Percentiles rank a stretch among this genome's conserved stretches.
Evolutionary conservation across 2,329 filamentous ascomycete genomes (phyloP).

Genomic region (Cordyceps tenuipes): DNA sequence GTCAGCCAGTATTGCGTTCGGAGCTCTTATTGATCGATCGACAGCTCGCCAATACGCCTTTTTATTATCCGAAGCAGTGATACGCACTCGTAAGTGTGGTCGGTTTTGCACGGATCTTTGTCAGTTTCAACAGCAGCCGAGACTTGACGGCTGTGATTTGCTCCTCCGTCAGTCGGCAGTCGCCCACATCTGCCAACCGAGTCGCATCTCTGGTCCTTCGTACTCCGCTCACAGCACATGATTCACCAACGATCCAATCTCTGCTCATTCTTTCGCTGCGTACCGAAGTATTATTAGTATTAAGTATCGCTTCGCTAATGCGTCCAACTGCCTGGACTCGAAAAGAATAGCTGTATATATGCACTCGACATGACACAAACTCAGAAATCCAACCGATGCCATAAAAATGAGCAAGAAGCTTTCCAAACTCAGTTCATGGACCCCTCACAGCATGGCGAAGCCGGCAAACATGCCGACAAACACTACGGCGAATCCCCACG

Average conservation of each 20-base stretch:
- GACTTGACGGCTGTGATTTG: neutral
- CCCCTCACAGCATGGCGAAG: constrained; percentile 31
- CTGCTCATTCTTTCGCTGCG: neutral
- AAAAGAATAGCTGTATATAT: neutral
- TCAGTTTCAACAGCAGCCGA: neutral
- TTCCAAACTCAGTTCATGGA: neutral
- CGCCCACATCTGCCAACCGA: neutral
- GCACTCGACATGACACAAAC: neutral
- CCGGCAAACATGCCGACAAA: constrained; percentile 31
- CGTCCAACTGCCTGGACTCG: neutral
- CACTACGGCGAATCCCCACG: constrained; percentile 30
- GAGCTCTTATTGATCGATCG: neutral
- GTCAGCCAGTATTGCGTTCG: neutral
- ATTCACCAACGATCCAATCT: neutral
- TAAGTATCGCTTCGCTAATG: constrained; percentile 1
- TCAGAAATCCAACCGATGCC: too few species aligned
- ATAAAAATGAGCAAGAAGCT: neutral
- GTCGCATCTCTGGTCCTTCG: neutral
- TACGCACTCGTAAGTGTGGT: neutral
- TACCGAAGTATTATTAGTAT: constrained; percentile 5
- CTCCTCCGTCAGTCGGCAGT: neutral
- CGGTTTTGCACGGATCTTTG: neutral
- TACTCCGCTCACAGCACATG: neutral
- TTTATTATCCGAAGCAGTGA: neutral
- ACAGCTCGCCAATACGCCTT: neutral